Conservation (phyloP, 176 grass and related monocot genomes). For the Stipa capillata region DNA sequence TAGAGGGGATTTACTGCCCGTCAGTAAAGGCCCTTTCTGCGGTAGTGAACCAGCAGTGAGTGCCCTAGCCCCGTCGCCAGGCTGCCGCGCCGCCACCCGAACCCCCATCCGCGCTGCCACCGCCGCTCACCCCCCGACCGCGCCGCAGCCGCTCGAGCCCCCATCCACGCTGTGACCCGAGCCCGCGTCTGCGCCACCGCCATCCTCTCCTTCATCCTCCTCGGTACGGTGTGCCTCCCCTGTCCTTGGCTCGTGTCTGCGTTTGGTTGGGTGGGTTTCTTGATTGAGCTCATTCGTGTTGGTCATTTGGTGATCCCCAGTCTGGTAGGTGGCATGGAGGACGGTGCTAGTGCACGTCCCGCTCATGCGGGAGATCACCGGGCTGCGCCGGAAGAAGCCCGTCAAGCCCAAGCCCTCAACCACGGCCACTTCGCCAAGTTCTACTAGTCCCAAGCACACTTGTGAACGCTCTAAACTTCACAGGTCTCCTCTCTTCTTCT, state of each 20-base stretch:
- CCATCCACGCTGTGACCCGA: constrained; percentile 70
- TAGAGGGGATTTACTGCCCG: too few species aligned
- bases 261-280: neutral
- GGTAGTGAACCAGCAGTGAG: too few species aligned
- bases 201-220: constrained; percentile 58
- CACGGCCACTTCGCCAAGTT: constrained; percentile 50
- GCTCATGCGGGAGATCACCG: constrained; percentile 86
- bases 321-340: constrained; percentile 96
- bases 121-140: too few species aligned
- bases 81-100: too few species aligned
- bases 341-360: constrained; percentile 93
- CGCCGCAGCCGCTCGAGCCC: too few species aligned
- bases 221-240: constrained; percentile 38
- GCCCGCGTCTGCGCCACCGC: too few species aligned
- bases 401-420: constrained; percentile 67
- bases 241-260: neutral
- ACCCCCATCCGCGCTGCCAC: too few species aligned
- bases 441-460: constrained; percentile 48
- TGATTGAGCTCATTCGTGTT: constrained; percentile 7
- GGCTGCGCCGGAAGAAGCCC: constrained; percentile 82
- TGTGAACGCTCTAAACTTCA: constrained; percentile 5
- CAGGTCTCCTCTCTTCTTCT: neutral
- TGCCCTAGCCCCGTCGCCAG: too few species aligned
- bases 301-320: constrained; percentile 20
- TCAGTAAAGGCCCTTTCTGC: too few species aligned